phyloP scores from a whole-genome alignment of 768 basidiomycete species.

The Austroboletus festivus region DNA sequence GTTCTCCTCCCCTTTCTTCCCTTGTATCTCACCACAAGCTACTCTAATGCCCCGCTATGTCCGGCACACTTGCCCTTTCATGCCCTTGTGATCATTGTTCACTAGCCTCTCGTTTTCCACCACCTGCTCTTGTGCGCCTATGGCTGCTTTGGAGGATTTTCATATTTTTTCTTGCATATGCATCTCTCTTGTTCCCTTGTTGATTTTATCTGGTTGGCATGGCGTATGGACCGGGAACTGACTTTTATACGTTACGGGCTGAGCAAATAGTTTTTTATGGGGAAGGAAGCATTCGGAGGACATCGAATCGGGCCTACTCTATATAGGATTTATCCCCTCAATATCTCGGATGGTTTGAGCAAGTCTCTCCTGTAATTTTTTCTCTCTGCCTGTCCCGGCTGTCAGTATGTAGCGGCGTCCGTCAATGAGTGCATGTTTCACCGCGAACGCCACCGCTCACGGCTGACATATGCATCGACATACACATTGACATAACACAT shows the following conservation, averaged over 20 bases:
- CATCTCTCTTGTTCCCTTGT: background rate
- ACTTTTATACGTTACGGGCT: slow-evolving; percentile 8
- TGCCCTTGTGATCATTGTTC: slow-evolving; percentile 7
- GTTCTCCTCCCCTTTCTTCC: no score
- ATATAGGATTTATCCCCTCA: no score
- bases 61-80: background rate
- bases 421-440: background rate
- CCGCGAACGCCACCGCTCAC: background rate
- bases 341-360: no score
- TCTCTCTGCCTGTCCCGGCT: no score
- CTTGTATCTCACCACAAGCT: background rate
- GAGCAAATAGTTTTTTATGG: background rate
- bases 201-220: background rate
- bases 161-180: background rate
- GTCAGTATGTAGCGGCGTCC: no score
- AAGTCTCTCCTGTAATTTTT: no score
- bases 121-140: slow-evolving; percentile 4
- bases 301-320: no score
- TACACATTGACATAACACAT: no score
- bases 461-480: no score
- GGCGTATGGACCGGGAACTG: background rate
- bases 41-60: slow-evolving; percentile 13
- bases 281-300: no score
- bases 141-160: slow-evolving; percentile 13
- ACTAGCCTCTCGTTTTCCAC: slow-evolving; percentile 14